Evolutionary conservation across 495 filamentous ascomycete species (phyloP).

Genomic region (Penicillium manginii): DNA sequence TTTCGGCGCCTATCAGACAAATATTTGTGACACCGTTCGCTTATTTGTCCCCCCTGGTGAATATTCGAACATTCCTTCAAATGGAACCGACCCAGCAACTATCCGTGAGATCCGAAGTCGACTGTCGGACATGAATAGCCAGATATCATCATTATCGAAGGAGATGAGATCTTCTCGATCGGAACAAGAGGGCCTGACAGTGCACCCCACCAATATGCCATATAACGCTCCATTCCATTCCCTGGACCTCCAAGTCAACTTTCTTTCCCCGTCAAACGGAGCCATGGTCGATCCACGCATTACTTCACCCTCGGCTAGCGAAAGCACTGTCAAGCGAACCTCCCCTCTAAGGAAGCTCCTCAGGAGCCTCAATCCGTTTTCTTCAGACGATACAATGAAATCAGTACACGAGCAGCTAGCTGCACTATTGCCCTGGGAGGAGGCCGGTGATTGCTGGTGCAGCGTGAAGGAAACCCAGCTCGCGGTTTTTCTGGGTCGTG

Average conservation of each 20-base stretch:
- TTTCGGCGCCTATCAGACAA: constrained; percentile 8
- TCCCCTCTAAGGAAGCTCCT: background rate
- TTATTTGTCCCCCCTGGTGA: background rate
- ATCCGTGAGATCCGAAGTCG: constrained; percentile 36
- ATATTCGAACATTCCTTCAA: background rate
- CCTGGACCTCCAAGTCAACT: constrained; percentile 37
- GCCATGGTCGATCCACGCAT: constrained; percentile 41
- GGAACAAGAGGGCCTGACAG: constrained; percentile 9
- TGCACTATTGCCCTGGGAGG: constrained; percentile 46
- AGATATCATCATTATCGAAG: constrained; percentile 42
- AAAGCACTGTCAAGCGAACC: background rate
- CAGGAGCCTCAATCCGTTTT: background rate
- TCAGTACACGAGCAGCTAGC: background rate
- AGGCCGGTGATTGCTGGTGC: constrained; percentile 55
- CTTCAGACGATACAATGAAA: background rate
- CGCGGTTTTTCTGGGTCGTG: constrained; percentile 33
- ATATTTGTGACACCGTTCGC: background rate
- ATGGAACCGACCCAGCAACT: constrained; percentile 1
- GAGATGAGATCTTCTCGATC: constrained; percentile 36
- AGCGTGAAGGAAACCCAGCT: constrained; percentile 47
- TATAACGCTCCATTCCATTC: background rate
- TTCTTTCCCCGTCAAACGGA: constrained; percentile 37
- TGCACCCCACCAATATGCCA: background rate
- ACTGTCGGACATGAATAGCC: constrained; percentile 33
- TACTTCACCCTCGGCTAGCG: constrained; percentile 36